Conservation (phyloP, 306 rosid species). For the Begonia loranthoides region DNA sequence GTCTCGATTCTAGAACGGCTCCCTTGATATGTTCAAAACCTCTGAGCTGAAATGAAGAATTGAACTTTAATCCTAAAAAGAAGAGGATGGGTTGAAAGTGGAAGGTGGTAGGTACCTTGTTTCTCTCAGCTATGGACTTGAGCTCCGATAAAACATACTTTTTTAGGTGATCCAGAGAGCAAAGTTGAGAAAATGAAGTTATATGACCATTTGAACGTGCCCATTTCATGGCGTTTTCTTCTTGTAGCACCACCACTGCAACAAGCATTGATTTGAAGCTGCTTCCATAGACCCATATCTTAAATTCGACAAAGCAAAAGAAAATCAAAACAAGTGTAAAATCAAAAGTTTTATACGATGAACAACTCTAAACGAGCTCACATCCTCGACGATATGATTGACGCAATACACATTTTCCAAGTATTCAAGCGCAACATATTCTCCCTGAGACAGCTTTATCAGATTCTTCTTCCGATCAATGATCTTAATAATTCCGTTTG, state of each 20-base stretch:
- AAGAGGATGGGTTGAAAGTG: too few species aligned
- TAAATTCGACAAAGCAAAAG: neutral
- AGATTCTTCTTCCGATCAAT: slow-evolving; percentile 88
- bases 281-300: slow-evolving; percentile 81
- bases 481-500: slow-evolving; percentile 63
- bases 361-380: slow-evolving; percentile 12
- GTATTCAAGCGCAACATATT: slow-evolving; percentile 72
- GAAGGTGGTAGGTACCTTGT: slow-evolving; percentile 32
- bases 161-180: slow-evolving; percentile 55
- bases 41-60: slow-evolving; percentile 33
- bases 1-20: slow-evolving; percentile 40
- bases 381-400: slow-evolving; percentile 69
- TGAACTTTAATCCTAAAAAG: too few species aligned
- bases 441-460: slow-evolving; percentile 87
- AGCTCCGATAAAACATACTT: slow-evolving; percentile 45
- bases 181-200: slow-evolving; percentile 40
- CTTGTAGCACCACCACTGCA: slow-evolving; percentile 61
- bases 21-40: slow-evolving; percentile 68
- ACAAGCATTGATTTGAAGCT: slow-evolving; percentile 70
- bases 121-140: slow-evolving; percentile 46
- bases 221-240: slow-evolving; percentile 55
- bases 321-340: neutral
- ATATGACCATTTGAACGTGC: slow-evolving; percentile 41
- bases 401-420: slow-evolving; percentile 66
- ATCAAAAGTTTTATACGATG: neutral